Conservation (phyloP, 2,329 filamentous ascomycete genomes). For the Exophiala oligosperma region DNA sequence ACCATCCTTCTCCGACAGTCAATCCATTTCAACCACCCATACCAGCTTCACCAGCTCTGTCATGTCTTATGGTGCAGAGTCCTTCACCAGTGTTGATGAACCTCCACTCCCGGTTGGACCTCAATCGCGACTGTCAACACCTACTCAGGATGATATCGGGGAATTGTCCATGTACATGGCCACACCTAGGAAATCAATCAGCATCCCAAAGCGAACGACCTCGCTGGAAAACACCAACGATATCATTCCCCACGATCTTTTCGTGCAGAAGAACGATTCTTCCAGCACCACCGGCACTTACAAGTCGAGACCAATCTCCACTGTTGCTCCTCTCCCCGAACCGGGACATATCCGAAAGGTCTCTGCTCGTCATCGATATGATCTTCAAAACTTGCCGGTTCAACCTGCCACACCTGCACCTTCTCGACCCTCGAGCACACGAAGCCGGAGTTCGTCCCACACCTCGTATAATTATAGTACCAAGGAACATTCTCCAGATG, state of each 20-base stretch:
- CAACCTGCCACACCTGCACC: constrained; percentile 14
- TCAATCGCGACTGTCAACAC: constrained; percentile 12
- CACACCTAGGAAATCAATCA: constrained; percentile 6
- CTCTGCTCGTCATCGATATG: constrained; percentile 21
- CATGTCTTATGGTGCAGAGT: constrained; percentile 9
- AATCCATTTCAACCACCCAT: constrained; percentile 20
- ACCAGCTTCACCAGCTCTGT: constrained; percentile 22
- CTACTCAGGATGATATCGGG: constrained; percentile 13
- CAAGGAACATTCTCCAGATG: constrained; percentile 10
- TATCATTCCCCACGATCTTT: constrained; percentile 5
- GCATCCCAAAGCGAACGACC: background rate
- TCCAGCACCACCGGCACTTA: background rate
- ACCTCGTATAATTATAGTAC: constrained; percentile 5
- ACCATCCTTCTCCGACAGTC: constrained; percentile 17
- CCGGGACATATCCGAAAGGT: constrained; percentile 22
- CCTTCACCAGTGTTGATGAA: constrained; percentile 10
- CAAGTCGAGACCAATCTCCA: constrained; percentile 18
- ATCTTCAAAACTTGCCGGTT: background rate
- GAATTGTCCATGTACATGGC: constrained; percentile 16
- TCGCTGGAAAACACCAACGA: background rate
- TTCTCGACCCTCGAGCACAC: constrained; percentile 13
- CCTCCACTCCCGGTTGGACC: background rate
- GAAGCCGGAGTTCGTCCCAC: constrained; percentile 15
- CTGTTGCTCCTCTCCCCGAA: constrained; percentile 22
- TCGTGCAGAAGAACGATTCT: constrained; percentile 5